phyloP scores from a whole-genome alignment of 2,329 filamentous ascomycete genomes.

The Fusarium secorum region DNA sequence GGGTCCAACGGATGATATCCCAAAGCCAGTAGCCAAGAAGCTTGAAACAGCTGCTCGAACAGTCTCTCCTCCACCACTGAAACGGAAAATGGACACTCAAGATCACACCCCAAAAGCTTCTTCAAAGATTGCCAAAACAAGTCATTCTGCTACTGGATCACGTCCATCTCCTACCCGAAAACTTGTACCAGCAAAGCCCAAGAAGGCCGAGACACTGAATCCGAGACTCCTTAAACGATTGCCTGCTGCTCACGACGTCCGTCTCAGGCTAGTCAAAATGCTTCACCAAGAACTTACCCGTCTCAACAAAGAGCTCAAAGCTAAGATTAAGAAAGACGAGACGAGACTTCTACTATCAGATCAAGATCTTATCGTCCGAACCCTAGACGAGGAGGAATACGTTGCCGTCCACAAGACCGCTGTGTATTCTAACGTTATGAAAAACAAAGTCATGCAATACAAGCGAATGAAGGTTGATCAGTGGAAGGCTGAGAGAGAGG shows the following conservation, averaged over 20 bases:
- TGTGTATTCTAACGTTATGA: constrained; percentile 86
- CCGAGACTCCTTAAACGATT: constrained; percentile 69
- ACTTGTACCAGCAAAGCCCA: constrained; percentile 24
- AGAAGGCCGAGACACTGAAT: constrained; percentile 65
- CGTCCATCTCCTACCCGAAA: constrained; percentile 25
- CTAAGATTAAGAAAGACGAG: constrained; percentile 57
- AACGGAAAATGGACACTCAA: constrained; percentile 31
- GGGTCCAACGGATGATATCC: neutral
- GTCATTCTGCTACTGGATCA: constrained; percentile 27
- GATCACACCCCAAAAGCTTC: constrained; percentile 3
- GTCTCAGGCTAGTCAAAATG: constrained; percentile 65
- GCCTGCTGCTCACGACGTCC: constrained; percentile 64
- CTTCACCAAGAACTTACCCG: constrained; percentile 72
- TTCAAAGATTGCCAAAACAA: constrained; percentile 6
- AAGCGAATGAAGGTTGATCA: constrained; percentile 76
- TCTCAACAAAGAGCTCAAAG: constrained; percentile 70
- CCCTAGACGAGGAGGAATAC: constrained; percentile 81
- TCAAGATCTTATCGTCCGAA: constrained; percentile 72
- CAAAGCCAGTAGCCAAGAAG: constrained; percentile 11
- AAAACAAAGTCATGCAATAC: constrained; percentile 77
- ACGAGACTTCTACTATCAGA: constrained; percentile 64
- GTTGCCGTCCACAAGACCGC: constrained; percentile 70
- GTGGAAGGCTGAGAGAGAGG: constrained; percentile 71
- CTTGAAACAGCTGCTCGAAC: constrained; percentile 40
- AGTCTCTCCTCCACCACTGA: constrained; percentile 48